A percentile compares a stretch with the other conserved stretches of the same genome.
phyloP scores from a whole-genome alignment of 1,284 basidiomycete species.

The Cutaneotrichosporon dermatis region DNA sequence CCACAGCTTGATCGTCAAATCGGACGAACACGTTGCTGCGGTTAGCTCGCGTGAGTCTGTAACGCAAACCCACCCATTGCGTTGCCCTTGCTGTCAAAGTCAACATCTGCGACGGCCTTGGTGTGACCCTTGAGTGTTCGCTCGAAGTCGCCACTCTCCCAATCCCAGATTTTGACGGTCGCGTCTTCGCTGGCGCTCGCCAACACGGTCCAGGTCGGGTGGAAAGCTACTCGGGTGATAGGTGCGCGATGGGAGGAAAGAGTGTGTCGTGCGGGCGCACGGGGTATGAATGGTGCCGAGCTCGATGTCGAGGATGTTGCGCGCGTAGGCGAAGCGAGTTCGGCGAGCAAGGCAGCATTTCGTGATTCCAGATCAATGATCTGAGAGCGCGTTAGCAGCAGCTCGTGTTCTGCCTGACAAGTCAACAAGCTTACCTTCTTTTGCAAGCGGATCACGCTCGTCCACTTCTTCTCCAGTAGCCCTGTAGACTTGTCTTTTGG shows the following conservation, averaged over 20 bases:
- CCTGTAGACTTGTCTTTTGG: conserved; percentile 77
- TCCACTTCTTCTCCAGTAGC: conserved; percentile 91
- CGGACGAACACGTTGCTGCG: conserved; percentile 81
- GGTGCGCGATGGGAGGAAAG: conserved; percentile 74
- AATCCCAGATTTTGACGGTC: conserved; percentile 89
- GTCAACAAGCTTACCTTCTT: conserved; percentile 64
- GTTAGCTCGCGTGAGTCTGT: not conserved
- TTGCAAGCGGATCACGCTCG: conserved; percentile 82
- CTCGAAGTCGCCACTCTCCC: conserved; percentile 91
- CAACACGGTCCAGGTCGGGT: conserved; percentile 76
- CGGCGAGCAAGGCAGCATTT: conserved; percentile 69
- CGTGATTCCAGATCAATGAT: conserved; percentile 84
- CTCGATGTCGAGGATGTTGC: conserved; percentile 54
- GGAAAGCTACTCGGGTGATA: conserved; percentile 75
- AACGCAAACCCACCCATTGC: conserved; percentile 60
- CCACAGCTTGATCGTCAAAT: conserved; percentile 88
- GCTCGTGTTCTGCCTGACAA: not conserved
- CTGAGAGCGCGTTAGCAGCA: conserved; percentile 48
- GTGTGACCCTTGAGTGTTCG: conserved; percentile 88
- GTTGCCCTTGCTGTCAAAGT: conserved; percentile 79
- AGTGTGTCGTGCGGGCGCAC: conserved; percentile 70
- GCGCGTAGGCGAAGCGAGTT: conserved; percentile 55
- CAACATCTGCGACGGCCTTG: conserved; percentile 77
- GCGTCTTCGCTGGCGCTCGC: conserved; percentile 83
- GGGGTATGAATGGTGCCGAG: conserved; percentile 69